phyloP scores from a whole-genome alignment of 257 asterid species.

The Nicotiana otophora region DNA sequence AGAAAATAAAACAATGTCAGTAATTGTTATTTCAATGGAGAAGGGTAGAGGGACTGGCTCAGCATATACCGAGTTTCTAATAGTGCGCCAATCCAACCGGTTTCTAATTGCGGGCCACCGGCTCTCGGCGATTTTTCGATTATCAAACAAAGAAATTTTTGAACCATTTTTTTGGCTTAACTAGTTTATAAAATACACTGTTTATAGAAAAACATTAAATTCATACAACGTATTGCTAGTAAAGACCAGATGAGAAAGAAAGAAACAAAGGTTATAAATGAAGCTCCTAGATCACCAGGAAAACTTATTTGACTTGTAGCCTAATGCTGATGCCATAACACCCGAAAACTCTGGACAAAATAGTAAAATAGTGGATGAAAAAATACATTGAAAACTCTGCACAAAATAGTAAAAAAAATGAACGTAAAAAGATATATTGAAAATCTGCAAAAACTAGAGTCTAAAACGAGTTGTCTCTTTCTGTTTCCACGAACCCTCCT shows the following conservation, averaged over 20 bases:
- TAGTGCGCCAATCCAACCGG: too few relatives aligned
- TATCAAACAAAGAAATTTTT: too few relatives aligned
- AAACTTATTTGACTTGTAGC: background rate
- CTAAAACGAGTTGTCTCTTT: background rate
- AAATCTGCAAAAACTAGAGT: background rate
- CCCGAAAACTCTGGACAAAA: background rate
- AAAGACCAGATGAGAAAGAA: background rate
- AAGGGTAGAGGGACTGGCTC: too few relatives aligned
- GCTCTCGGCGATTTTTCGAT: too few relatives aligned
- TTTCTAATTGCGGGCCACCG: too few relatives aligned
- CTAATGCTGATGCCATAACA: background rate
- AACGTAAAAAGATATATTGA: background rate
- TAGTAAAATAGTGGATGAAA: background rate
- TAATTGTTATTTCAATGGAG: too few relatives aligned
- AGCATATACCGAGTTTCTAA: too few relatives aligned
- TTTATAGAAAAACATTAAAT: background rate
- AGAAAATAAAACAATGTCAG: background rate
- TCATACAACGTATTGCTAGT: background rate
- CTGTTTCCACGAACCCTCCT: background rate
- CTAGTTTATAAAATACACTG: background rate
- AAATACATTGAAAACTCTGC: background rate
- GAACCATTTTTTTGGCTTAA: background rate
- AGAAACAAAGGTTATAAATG: conserved; percentile 1
- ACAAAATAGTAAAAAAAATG: background rate
- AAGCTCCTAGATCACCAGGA: background rate